Percentiles rank a stretch among this genome's conserved stretches.
Evolutionary conservation across 768 basidiomycete species (phyloP).

Genomic region (Agrocybe pediades): DNA sequence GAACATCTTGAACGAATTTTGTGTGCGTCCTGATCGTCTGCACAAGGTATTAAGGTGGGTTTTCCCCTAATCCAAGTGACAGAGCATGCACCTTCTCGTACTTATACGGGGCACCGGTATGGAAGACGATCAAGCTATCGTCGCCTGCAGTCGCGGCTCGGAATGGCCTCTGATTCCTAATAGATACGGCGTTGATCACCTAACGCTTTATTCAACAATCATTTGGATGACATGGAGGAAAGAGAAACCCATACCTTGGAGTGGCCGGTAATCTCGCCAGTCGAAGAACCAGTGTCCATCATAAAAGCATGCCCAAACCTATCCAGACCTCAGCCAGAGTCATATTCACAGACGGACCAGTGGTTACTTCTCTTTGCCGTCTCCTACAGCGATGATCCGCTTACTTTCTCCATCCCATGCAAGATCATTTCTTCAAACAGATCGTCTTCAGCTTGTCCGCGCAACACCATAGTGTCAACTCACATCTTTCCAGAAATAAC

Average conservation of each 20-base stretch:
- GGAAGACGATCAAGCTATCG: slow-evolving; percentile 79
- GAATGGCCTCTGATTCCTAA: slow-evolving; percentile 88
- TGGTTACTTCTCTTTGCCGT: slow-evolving; percentile 93
- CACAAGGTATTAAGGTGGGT: neutral
- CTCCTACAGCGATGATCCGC: slow-evolving; percentile 92
- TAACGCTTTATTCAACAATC: slow-evolving; percentile 27
- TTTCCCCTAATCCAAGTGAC: neutral
- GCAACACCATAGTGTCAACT: too few relatives aligned
- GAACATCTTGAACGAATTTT: slow-evolving; percentile 90
- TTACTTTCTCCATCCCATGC: slow-evolving; percentile 98
- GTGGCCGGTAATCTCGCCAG: slow-evolving; percentile 89
- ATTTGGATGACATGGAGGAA: neutral
- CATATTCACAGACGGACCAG: too few relatives aligned
- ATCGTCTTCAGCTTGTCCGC: too few relatives aligned
- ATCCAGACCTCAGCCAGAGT: too few relatives aligned
- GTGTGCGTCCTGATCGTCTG: slow-evolving; percentile 87
- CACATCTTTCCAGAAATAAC: slow-evolving; percentile 76
- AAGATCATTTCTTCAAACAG: slow-evolving; percentile 89
- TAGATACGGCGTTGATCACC: slow-evolving; percentile 86
- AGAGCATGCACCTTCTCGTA: slow-evolving; percentile 65
- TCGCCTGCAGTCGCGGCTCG: slow-evolving; percentile 89
- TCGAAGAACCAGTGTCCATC: slow-evolving; percentile 81
- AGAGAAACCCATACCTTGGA: slow-evolving; percentile 75
- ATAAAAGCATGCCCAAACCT: slow-evolving; percentile 87
- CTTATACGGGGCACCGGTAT: slow-evolving; percentile 88